These are phyloP conservation scores for Pythium rhizo-oryzae DNA, from an alignment of 352 stramenopile species.

Conservation along the genomic window DNA sequence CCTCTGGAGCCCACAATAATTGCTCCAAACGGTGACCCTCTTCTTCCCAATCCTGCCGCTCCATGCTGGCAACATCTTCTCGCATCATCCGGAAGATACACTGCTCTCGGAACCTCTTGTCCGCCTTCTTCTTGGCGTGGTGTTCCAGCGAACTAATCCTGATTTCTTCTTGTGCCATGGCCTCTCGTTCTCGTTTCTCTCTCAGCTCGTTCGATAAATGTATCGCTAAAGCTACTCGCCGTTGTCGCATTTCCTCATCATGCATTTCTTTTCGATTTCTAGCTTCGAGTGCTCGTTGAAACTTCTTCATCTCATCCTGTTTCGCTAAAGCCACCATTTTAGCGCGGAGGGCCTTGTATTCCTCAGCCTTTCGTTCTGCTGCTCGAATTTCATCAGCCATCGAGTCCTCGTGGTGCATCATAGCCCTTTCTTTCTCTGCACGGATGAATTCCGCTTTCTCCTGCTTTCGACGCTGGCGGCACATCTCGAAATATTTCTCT, in stretches of 20 bases:
- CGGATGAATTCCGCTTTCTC: constrained; percentile 33
- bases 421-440: constrained; percentile 35
- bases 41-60: constrained; percentile 46
- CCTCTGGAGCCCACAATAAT: constrained; percentile 48
- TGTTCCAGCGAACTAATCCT: constrained; percentile 20
- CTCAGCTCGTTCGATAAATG: constrained; percentile 31
- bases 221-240: constrained; percentile 40
- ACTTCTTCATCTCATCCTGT: constrained; percentile 35
- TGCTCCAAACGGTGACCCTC: constrained; percentile 53
- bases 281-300: constrained; percentile 48
- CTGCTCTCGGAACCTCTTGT: constrained; percentile 43
- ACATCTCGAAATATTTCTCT: constrained; percentile 42
- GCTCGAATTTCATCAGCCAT: constrained; percentile 20
- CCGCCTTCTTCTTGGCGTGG: constrained; percentile 21
- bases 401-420: constrained; percentile 57
- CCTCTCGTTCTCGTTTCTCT: constrained; percentile 49
- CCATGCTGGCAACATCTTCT: constrained; percentile 57
- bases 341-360: constrained; percentile 42
- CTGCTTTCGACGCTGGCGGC: constrained; percentile 37
- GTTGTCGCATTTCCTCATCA: constrained; percentile 64
- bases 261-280: constrained; percentile 60
- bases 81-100: constrained; percentile 57
- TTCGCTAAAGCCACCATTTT: constrained; percentile 50
- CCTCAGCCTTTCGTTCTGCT: constrained; percentile 23
- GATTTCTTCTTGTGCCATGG: constrained; percentile 50